Evolutionary conservation across 2,329 filamentous ascomycete species (phyloP), one percentile per base, ranked within the genome.

Genomic region (Didymella pomorum): DNA sequence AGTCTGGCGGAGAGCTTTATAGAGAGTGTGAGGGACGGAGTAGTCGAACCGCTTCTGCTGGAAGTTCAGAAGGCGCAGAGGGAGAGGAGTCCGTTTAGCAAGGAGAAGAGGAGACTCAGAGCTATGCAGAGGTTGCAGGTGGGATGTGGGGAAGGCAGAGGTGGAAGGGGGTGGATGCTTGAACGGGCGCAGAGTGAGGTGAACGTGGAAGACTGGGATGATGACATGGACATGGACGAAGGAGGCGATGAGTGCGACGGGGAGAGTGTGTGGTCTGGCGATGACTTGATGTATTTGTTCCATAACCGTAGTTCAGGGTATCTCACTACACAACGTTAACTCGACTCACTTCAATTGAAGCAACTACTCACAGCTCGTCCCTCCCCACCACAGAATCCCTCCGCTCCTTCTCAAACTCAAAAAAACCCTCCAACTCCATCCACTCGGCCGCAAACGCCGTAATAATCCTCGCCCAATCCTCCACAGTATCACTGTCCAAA

Each of bases 391-490:
- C 42, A 33, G 56, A 52, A 9, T 55, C 60, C 43, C 53, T 62
- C 58, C 66, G 58, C 50, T 62, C 58, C 25, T 56, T 52, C 28
- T 65, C 68, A 53, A 63, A 59, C 39, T 76, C 69, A 52, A 77
- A 72, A 47, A 69, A 73, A 14, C 72, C 73, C 37, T 77, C 74
- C 54, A 77, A 56, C 20, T 96, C 93, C 87, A 99, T 88, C 93
- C 94, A 99, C 78, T 98, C 94, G 0, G 90, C 92, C 16, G 88
- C 85, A 78, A 99, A 99, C 0, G 88, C 93, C 5, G 91, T 89
- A 8, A 94, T 82, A 33, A 99, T 87, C 74, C 86, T 88, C 20
- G 91, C 87, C 95, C 95, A 99, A 75, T 99, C 95, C 68, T 91
- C 86, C 21, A 93, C 86, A 0, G 91, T 95, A 5, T 88, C 83